Conservation (phyloP, 176 grass and related monocot species). For the Rhynchospora tenuis region DNA sequence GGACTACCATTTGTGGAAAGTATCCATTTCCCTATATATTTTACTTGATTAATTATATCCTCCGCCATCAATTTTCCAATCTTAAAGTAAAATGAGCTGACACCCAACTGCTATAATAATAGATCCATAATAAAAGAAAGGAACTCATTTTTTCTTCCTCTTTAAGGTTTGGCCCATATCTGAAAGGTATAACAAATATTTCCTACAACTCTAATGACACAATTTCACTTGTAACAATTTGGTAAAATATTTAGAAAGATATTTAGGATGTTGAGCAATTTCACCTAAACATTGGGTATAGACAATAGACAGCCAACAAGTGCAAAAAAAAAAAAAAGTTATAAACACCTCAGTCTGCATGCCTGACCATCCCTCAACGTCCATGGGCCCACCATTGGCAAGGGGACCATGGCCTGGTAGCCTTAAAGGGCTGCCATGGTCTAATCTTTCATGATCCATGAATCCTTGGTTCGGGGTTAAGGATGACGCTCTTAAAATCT, state of each 20-base stretch:
- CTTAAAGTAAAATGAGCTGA: not conserved
- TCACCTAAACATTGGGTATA: not conserved
- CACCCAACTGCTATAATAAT: not conserved
- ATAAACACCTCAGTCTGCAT: slow-evolving; percentile 78
- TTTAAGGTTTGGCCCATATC: not conserved
- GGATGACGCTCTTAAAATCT: slow-evolving; percentile 83
- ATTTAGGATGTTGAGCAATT: not conserved
- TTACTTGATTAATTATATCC: slow-evolving; percentile 7
- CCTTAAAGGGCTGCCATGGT: slow-evolving; percentile 83
- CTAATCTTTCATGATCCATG: slow-evolving; percentile 87
- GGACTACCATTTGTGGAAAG: slow-evolving; percentile 56
- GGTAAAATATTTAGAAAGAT: not conserved
- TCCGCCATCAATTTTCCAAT: not conserved
- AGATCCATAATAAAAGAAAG: not conserved
- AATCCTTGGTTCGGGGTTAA: slow-evolving; percentile 63
- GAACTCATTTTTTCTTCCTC: not conserved
- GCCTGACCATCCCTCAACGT: slow-evolving; percentile 79
- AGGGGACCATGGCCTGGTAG: slow-evolving; percentile 50
- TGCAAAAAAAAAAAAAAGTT: not conserved
- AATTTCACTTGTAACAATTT: not conserved
- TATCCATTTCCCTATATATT: slow-evolving; percentile 34
- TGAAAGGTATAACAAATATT: not conserved
- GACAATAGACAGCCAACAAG: not conserved
- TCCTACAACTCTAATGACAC: not conserved
- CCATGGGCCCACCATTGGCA: slow-evolving; percentile 91